Base-by-base conservation (phyloP, 2,329 filamentous ascomycete species). In the Lasiodiplodia citricola region DNA sequence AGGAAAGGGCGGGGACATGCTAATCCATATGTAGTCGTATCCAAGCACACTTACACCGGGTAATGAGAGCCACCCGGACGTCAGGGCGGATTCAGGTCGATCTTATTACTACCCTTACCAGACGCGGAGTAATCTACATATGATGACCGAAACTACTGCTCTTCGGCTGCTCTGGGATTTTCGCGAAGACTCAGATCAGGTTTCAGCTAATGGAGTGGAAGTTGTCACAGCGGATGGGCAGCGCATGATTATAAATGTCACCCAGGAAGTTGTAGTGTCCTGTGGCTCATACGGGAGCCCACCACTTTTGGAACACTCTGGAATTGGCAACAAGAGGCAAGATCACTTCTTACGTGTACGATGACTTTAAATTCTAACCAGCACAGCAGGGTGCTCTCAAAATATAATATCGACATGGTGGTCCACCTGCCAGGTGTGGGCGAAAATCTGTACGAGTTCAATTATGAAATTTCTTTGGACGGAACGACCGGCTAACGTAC, bases 1-100 rank as follows among this genome's bases (percentile, higher is more conserved):
- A 67, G 83, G 13, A 75, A 85, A 69, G 69, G 73, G 0, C 73
- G 73, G 1, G 73, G 51, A 21, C 21, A 25, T 11, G 51, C 51
- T 54, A 25, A 54, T 54, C 51, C 8, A 54, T 54, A 21, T 25
- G 28, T n/a, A 51, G 51, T 13, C 51, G 6, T 54, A 4, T 28
- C 51, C 51, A 4, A 8, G n/a, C 8, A 54, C 51, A 54, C 11
- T 54, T 23, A 54, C 51, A 5, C 51, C 51, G 10, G 51, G 51
- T 16, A 54, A 54, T 10, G 8, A 54, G n/a, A 25, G 8, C 8
- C 11, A 25, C 21, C 21, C 74, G 10, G 75, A 80, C 68, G 74
- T 82, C 13, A 78, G 83, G 13, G 78, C 81, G 66, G 83, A 85
- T 74, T 81, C 84, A 47, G 83, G 81, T 3, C 75, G 82, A n/a